These are phyloP conservation scores for Melocanna baccifera DNA, from an alignment of 176 grass and related monocot genomes.

Conservation along the genomic window DNA sequence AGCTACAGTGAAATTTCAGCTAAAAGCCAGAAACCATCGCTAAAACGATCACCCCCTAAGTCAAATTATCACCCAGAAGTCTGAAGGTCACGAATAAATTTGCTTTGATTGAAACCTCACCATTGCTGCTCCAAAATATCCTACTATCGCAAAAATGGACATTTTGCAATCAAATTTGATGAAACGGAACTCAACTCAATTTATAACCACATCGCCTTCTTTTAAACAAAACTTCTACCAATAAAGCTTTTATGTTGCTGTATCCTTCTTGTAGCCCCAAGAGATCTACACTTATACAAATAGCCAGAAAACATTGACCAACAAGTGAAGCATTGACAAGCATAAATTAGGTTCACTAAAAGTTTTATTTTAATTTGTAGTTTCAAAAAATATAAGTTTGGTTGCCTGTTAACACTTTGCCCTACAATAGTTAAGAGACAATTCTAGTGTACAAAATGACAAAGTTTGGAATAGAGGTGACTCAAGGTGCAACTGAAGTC, in stretches of 20 bases:
- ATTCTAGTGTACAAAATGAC: not conserved
- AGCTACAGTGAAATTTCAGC: too few relatives aligned
- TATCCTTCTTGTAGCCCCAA: not conserved
- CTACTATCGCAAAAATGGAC: not conserved
- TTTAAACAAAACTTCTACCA: not conserved
- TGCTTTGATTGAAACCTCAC: not conserved
- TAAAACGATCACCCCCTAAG: too few relatives aligned
- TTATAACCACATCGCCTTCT: not conserved
- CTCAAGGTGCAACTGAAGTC: not conserved
- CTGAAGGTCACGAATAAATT: not conserved
- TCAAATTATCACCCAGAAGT: not conserved
- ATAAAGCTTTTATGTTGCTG: not conserved
- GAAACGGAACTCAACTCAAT: not conserved
- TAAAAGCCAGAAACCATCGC: too few relatives aligned
- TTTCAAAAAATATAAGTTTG: too few relatives aligned
- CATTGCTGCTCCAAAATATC: not conserved
- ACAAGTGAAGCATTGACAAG: not conserved
- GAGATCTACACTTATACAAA: not conserved
- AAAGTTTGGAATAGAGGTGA: not conserved
- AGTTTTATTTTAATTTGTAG: not conserved
- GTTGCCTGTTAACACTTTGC: not conserved
- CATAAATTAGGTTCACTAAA: not conserved
- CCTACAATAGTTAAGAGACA: not conserved
- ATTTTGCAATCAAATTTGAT: not conserved
- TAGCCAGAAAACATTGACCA: not conserved